Evolutionary conservation across 495 filamentous ascomycete genomes (phyloP).

Genomic region (Paragyromitra xinjiangensis): DNA sequence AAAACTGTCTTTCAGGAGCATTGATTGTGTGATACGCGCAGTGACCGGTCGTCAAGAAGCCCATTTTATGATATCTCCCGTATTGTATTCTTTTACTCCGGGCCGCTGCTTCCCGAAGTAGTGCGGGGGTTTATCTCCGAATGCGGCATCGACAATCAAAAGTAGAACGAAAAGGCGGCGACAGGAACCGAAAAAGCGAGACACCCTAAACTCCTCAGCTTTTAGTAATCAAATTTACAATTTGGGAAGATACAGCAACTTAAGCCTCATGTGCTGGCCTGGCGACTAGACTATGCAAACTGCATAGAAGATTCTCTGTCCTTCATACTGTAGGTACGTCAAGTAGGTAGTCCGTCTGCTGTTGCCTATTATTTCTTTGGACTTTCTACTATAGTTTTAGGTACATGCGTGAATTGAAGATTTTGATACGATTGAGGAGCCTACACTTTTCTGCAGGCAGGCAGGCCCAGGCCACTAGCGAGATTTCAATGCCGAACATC

Average conservation of each 20-base stretch:
- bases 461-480: conserved; percentile 5
- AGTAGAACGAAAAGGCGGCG: conserved; percentile 21
- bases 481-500: conserved; percentile 19
- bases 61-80: conserved; percentile 10
- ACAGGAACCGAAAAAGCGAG: conserved; percentile 23
- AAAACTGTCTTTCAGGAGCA: conserved; percentile 14
- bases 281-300: conserved; percentile 28
- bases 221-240: conserved; percentile 39
- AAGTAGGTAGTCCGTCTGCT: conserved; percentile 20
- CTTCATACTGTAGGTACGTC: conserved; percentile 3
- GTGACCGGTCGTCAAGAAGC: neutral
- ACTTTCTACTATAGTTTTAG: conserved; percentile 11
- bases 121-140: conserved; percentile 43
- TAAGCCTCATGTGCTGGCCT: conserved; percentile 26
- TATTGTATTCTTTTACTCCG: conserved; percentile 38
- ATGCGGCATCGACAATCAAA: conserved; percentile 34
- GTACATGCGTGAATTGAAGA: conserved; percentile 27
- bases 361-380: conserved; percentile 22
- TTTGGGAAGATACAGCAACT: conserved; percentile 24
- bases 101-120: conserved; percentile 31
- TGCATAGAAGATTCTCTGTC: conserved; percentile 40
- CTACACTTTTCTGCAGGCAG: conserved; percentile 5
- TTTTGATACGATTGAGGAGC: conserved; percentile 26
- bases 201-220: conserved; percentile 10
- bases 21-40: neutral